These are phyloP conservation scores for Aspergillus luchuensis DNA, from an alignment of 2,329 filamentous ascomycete genomes.

Conservation along the genomic window DNA sequence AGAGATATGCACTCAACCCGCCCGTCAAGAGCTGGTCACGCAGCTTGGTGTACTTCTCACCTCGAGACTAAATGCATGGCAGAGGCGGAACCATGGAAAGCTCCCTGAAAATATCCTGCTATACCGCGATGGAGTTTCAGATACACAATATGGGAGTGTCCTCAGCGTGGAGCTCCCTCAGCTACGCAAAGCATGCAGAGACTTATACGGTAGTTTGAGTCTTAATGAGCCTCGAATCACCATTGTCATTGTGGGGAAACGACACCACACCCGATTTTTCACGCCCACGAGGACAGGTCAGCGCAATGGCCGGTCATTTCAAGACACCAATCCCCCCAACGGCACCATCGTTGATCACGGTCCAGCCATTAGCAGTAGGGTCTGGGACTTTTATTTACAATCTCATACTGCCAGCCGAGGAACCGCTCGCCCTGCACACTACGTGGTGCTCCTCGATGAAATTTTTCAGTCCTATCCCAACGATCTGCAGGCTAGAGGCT, in stretches of 20 bases:
- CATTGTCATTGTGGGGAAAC: constrained; percentile 78
- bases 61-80: constrained; percentile 66
- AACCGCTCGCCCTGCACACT: constrained; percentile 79
- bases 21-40: constrained; percentile 67
- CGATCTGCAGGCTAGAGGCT: not conserved
- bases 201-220: constrained; percentile 49
- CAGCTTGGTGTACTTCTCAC: constrained; percentile 62
- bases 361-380: constrained; percentile 65
- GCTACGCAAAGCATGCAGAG: constrained; percentile 59
- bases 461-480: constrained; percentile 52
- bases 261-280: constrained; percentile 84
- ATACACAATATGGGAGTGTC: constrained; percentile 73
- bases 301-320: constrained; percentile 36
- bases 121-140: constrained; percentile 85
- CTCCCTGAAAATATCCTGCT: constrained; percentile 75
- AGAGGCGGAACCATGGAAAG: constrained; percentile 52
- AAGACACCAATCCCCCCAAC: constrained; percentile 64
- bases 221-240: constrained; percentile 62
- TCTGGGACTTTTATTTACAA: constrained; percentile 82
- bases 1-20: constrained; percentile 21
- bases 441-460: constrained; percentile 69
- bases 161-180: constrained; percentile 62
- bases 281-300: constrained; percentile 55
- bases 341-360: constrained; percentile 83
- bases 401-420: constrained; percentile 78